Base-by-base conservation (phyloP, 2,329 filamentous ascomycete species). In the Esteya vermicola region DNA sequence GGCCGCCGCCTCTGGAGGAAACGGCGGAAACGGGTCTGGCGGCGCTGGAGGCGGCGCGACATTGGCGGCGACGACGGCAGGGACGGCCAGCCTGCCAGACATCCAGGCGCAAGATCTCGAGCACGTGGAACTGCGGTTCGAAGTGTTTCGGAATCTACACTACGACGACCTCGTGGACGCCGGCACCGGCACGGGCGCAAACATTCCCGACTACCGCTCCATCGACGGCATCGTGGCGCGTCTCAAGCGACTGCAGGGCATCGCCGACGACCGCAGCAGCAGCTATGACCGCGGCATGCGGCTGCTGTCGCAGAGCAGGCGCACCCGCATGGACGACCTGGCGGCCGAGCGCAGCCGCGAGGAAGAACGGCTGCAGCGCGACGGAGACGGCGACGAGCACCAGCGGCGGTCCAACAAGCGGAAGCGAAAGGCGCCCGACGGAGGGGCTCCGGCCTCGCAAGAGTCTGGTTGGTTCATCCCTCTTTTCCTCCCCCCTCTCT, bases 241-340 rank as follows among this genome's bases (percentile, higher is more conserved):
- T 42, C 64, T 88, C 41, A 71, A 77, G 51, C 69, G 64, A 47
- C 66, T 88, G 44, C 68, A 74, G 46, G 74, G 75, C 44, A 70
- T 75, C 40, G 76, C 85, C 51, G 78, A 84, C 50, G 70, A 70
- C 47, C 71, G 82, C 37, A 76, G 73, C 32, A 67, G 69, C 19
- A 72, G 75, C 46, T 85, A 79, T 56, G 81, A 88, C 52, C 70
- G 74, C 27, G 78, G 78, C 27, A 83, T 89, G 75, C 65, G 83
- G 41, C 67, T 83, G 48, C 63, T 86, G 41, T 73, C 78, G 7
- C 67, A 70, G 50, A 70, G 71, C 53, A 68, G 78, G 39, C 83
- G 84, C 55, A 71, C 76, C 32, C 63, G 70, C 47, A 61, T 68
- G 25, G 70, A 75, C 41, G 70, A 77, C 39, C 49, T 63, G 36